Evolutionary conservation across 805 yeast species (phyloP).

Genomic region (Saturnispora mendoncae): DNA sequence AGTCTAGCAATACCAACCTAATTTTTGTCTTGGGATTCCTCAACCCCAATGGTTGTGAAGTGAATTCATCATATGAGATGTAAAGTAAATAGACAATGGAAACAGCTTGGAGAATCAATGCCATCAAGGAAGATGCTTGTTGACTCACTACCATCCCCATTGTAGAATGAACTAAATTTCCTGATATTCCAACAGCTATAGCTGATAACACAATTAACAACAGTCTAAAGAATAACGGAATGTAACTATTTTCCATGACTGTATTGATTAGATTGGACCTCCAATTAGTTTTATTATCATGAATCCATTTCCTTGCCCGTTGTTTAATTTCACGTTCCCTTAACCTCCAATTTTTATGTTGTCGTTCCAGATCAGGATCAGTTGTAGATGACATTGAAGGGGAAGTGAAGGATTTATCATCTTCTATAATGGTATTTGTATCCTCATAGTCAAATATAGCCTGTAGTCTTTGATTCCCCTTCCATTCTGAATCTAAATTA

Average conservation of each 20-base stretch:
- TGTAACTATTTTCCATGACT: constrained; percentile 65
- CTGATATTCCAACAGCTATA: constrained; percentile 66
- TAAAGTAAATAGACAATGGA: constrained; percentile 72
- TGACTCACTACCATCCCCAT: constrained; percentile 40
- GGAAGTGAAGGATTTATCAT: neutral
- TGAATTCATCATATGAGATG: constrained; percentile 84
- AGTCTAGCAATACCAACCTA: constrained; percentile 70
- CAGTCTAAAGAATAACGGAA: constrained; percentile 68
- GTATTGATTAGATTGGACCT: constrained; percentile 50
- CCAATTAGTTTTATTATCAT: constrained; percentile 54
- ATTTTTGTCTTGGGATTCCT: constrained; percentile 80
- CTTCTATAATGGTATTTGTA: neutral
- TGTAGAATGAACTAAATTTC: constrained; percentile 39
- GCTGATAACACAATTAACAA: constrained; percentile 50
- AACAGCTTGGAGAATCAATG: constrained; percentile 71
- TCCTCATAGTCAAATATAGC: neutral
- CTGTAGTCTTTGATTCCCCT: constrained; percentile 58
- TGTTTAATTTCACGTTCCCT: constrained; percentile 34
- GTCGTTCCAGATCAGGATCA: constrained; percentile 3
- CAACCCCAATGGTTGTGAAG: constrained; percentile 85
- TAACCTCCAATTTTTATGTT: constrained; percentile 12
- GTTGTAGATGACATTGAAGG: neutral
- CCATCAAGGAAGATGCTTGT: constrained; percentile 89
- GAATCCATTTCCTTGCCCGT: constrained; percentile 59
- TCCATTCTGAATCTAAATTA: constrained; percentile 48